Conservation (phyloP, 306 rosid genomes). For the Elaeagnus macrophylla region DNA sequence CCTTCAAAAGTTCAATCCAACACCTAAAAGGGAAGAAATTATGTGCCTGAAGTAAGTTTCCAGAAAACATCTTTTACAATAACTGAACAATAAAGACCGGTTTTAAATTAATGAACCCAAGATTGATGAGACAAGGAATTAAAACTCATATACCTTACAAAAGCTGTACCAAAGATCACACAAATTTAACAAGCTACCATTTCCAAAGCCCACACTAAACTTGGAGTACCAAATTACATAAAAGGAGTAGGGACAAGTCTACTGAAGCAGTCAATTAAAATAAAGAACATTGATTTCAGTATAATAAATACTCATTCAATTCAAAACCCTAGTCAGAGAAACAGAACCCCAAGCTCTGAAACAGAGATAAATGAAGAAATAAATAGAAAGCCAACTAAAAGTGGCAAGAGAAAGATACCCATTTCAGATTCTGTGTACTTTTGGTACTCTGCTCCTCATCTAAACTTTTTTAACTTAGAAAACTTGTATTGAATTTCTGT, state of each 20-base stretch:
- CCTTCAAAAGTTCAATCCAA: slow-evolving; percentile 4
- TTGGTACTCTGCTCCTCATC: slow-evolving; percentile 49
- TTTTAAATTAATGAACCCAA: slow-evolving; percentile 27
- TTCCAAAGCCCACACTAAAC: slow-evolving; percentile 54
- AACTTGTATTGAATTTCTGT: slow-evolving; percentile 34
- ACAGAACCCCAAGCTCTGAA: slow-evolving; percentile 42
- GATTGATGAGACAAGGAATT: slow-evolving; percentile 23
- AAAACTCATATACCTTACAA: slow-evolving; percentile 35
- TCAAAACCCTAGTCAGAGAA: slow-evolving; percentile 89
- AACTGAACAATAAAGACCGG: slow-evolving; percentile 16
- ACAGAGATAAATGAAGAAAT: slow-evolving; percentile 12
- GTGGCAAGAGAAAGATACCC: slow-evolving; percentile 73
- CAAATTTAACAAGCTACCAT: slow-evolving; percentile 56
- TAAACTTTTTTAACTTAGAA: slow-evolving; percentile 34
- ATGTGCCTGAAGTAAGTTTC: slow-evolving; percentile 8
- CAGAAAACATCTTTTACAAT: slow-evolving; percentile 11
- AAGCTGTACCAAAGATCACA: slow-evolving; percentile 35
- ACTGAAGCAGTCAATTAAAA: slow-evolving; percentile 44
- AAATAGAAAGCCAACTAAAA: slow-evolving; percentile 34
- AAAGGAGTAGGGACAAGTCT: slow-evolving; percentile 36
- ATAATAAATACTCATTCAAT: slow-evolving; percentile 45
- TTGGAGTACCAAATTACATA: slow-evolving; percentile 46
- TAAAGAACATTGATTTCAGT: slow-evolving; percentile 55
- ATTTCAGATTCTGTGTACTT: slow-evolving; percentile 71
- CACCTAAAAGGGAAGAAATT: background rate